Evolutionary conservation across 1,139 yeast species (phyloP), one percentile per base, ranked within the genome.

Genomic region (Kodamaea plutei): DNA sequence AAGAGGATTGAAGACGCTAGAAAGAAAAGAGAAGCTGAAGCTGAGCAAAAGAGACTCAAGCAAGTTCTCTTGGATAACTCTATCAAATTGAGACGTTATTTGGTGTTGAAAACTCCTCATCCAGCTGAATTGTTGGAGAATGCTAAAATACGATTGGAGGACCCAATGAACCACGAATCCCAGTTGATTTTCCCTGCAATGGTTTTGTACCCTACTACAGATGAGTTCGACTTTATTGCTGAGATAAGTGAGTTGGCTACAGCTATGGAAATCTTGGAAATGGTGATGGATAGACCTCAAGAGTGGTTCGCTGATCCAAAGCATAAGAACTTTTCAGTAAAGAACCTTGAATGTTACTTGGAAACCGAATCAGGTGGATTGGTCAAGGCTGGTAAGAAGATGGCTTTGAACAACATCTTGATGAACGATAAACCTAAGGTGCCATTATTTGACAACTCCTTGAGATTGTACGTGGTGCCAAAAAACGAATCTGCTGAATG

Each of bases 321-420:
- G 39, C 87, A 79, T 48, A 55, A 58, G 30, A 65, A 79, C 38
- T 87, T 87, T 49, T 56, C 66, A 2, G 60, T 76, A 4, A 74
- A 72, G 43, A 73, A 72, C 35, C 60, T 89, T 21, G 82, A 83
- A 34, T 81, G 83, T 13, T 89, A 69, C 52, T 79, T 85, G 76
- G 96, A 87, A 54, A 87, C 96, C 0, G 69, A 61, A 25, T 51
- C 77, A 3, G 96, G 96, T 24, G 97, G 97, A 0, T 65, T 91
- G 37, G 79, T 89, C 24, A 87, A 85, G 55, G 76, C 84, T 2
- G 96, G 96, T 23, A 84, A 81, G 53, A 85, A 84, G 44, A 73
- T 79, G 15, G 65, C 84, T 1, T 56, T 89, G 16, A 74, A 76
- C 42, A 72, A 74, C 36, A 82, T 82, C 0, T 64, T 88, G 40